Base-by-base conservation (phyloP, 2,329 filamentous ascomycete species). In the Magnaporthiopsis poae region DNA sequence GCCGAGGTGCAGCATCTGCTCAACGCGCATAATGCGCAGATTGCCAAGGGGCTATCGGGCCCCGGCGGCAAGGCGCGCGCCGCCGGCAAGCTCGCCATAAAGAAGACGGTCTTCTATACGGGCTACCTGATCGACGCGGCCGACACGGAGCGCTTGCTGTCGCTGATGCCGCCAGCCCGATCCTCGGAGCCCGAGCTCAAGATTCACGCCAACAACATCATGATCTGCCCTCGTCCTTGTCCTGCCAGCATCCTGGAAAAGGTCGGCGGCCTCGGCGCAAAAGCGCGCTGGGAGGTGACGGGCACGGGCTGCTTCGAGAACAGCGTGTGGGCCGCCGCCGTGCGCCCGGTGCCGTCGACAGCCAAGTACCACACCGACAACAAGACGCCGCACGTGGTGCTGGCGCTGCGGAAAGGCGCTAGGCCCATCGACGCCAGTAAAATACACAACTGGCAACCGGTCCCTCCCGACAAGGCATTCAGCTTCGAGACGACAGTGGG, bases 81-180 rank as follows among this genome's bases (percentile, higher is more conserved):
- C 72, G 75, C 68, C 46, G 75, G 78, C 60, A 79, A 78, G 62
- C 82, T 95, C 68, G 83, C 86, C 71, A 91, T 99, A 75, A 92
- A 91, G 76, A 93, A 93, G 74, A 91, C 88, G 1, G 89, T 96
- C 64, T 92, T 92, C 77, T 97, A 94, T 78, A 97, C 95, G 1
- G 92, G 91, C 64, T 98, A 99, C 77, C 86, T 96, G 77, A 88
- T 99, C 70, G 82, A 82, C 60, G 81, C 86, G 63, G 81, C 85
- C 33, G 91, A 95, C 75, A 89, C 88, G 2, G 85, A 90, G 73
- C 86, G 85, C 66, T 81, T 98, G 56, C 84, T 90, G 66, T 83
- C 84, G 7, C 82, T 96, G n/a, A 79, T 91, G 27, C 88, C 89
- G 4, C 73, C 80, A 4, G 81, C 86, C 1, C 67, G 66, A 5